phyloP scores from a whole-genome alignment of 208 protist species.

The Tritrichomonas foetus region DNA sequence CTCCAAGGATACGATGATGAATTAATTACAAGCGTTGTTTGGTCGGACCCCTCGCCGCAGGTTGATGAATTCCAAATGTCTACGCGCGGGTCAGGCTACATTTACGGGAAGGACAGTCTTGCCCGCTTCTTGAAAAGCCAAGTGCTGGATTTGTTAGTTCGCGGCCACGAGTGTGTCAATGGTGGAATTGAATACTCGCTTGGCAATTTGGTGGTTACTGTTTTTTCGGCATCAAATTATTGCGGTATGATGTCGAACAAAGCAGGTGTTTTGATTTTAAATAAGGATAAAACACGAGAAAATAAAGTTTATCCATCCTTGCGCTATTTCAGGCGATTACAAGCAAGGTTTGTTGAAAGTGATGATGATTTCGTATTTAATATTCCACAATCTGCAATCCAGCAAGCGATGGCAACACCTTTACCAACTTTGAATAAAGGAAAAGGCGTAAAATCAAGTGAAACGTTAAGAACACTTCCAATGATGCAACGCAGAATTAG shows the following conservation, averaged over 20 bases:
- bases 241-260: not conserved
- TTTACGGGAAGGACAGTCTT: not conserved
- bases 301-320: too few species aligned
- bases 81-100: not conserved
- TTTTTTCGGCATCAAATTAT: constrained; percentile 6
- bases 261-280: not conserved
- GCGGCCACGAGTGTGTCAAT: not conserved
- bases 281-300: too few species aligned
- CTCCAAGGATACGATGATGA: not conserved
- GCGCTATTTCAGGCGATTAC: too few species aligned
- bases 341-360: too few species aligned
- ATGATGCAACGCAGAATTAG: too few species aligned
- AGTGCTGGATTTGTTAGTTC: not conserved
- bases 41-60: not conserved
- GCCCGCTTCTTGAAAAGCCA: not conserved
- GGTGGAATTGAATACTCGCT: not conserved
- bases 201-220: not conserved
- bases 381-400: too few species aligned
- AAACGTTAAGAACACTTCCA: too few species aligned
- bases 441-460: too few species aligned
- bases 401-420: too few species aligned
- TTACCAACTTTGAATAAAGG: too few species aligned
- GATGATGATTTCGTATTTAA: too few species aligned
- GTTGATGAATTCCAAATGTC: not conserved
- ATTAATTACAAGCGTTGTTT: not conserved